Conservation (phyloP, 805 yeast genomes). For the Candida sphagnicola region DNA sequence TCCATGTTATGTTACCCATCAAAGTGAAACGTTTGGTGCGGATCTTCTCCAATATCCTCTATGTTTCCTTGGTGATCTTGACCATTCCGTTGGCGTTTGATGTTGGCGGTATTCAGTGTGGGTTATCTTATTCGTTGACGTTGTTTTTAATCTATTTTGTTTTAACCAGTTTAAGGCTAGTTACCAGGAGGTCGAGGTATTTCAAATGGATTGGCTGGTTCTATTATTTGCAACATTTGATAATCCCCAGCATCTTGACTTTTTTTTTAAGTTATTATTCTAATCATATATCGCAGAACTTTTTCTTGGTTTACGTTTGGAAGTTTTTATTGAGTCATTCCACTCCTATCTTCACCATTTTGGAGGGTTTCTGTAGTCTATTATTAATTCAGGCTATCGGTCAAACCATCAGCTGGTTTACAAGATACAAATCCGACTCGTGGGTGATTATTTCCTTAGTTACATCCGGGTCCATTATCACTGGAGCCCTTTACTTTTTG, state of each 20-base stretch:
- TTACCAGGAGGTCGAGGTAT: slow-evolving; percentile 39
- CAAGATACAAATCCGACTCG: slow-evolving; percentile 58
- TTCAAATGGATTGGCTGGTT: slow-evolving; percentile 46
- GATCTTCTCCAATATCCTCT: slow-evolving; percentile 50
- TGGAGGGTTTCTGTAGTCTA: slow-evolving; percentile 92
- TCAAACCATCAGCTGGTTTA: slow-evolving; percentile 70
- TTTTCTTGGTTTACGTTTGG: slow-evolving; percentile 50
- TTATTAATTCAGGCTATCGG: slow-evolving; percentile 92
- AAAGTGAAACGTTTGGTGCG: slow-evolving; percentile 12
- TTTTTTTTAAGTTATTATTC: slow-evolving; percentile 55
- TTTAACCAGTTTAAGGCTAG: slow-evolving; percentile 67
- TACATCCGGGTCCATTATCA: slow-evolving; percentile 68
- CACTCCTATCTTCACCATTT: slow-evolving; percentile 82
- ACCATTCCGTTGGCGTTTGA: slow-evolving; percentile 93
- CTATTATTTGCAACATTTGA: slow-evolving; percentile 77
- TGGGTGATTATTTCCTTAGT: slow-evolving; percentile 76
- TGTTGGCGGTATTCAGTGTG: slow-evolving; percentile 88
- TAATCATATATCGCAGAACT: slow-evolving; percentile 1
- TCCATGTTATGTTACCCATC: slow-evolving; percentile 1
- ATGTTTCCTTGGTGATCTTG: slow-evolving; percentile 64
- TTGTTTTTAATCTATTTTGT: slow-evolving; percentile 55
- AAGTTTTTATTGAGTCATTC: slow-evolving; percentile 65
- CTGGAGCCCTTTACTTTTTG: slow-evolving; percentile 73
- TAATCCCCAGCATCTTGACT: slow-evolving; percentile 78
- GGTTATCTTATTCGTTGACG: slow-evolving; percentile 77